Conservation (phyloP, 1,284 basidiomycete species). For the Fomitiporia mediterranea region DNA sequence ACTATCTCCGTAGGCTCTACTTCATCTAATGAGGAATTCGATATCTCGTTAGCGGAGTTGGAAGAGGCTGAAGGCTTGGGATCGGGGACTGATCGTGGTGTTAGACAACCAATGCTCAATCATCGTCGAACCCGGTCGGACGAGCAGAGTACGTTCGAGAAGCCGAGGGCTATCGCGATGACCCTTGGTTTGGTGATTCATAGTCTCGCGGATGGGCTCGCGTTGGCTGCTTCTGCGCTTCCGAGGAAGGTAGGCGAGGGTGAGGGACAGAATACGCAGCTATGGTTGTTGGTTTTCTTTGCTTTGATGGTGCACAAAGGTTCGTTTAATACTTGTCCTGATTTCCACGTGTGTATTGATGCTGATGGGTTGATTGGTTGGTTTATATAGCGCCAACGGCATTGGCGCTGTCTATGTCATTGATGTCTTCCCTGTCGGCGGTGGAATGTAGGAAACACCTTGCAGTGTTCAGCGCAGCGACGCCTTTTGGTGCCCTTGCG, state of each 20-base stretch:
- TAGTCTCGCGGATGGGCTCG: slow-evolving; percentile 85
- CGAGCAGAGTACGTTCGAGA: background rate
- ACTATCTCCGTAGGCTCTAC: background rate
- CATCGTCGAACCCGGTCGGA: background rate
- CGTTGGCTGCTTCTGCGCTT: slow-evolving; percentile 74
- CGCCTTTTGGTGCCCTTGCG: slow-evolving; percentile 69
- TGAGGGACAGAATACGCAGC: slow-evolving; percentile 31
- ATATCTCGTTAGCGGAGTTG: slow-evolving; percentile 41
- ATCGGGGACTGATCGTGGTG: slow-evolving; percentile 27
- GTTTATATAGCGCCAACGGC: slow-evolving; percentile 69
- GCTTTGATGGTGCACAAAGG: slow-evolving; percentile 90
- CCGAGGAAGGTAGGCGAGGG: slow-evolving; percentile 29
- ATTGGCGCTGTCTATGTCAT: slow-evolving; percentile 75
- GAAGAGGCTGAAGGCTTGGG: slow-evolving; percentile 41
- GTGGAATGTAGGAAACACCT: slow-evolving; percentile 70
- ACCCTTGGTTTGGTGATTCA: slow-evolving; percentile 85
- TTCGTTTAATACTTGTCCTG: slow-evolving; percentile 27
- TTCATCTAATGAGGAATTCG: slow-evolving; percentile 33
- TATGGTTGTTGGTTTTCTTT: slow-evolving; percentile 81
- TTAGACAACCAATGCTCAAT: slow-evolving; percentile 1
- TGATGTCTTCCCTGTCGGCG: slow-evolving; percentile 67
- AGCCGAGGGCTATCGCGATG: slow-evolving; percentile 53
- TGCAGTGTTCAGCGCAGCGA: slow-evolving; percentile 74
- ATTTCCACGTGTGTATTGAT: background rate
- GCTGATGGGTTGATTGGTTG: background rate